A percentile compares a stretch with the other conserved stretches of the same genome.
phyloP scores from a whole-genome alignment of 2,329 filamentous ascomycete species.

The Leptographium lundbergii region DNA sequence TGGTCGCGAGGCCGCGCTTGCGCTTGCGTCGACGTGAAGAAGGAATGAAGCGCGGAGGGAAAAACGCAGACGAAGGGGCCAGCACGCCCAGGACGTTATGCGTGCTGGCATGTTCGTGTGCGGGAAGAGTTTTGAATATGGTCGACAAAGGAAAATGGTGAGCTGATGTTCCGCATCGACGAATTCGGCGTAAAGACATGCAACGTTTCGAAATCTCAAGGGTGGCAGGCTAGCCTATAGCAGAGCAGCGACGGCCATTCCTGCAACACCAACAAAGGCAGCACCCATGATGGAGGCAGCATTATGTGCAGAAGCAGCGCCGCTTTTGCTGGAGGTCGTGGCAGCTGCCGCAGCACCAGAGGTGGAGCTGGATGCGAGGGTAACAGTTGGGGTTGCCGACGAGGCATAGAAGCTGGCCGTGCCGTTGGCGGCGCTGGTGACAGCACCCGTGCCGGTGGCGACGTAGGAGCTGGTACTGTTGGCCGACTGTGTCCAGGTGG shows the following conservation, averaged over 20 bases:
- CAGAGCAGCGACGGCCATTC: conserved; percentile 29
- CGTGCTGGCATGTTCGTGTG: background rate
- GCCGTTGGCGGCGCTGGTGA: background rate
- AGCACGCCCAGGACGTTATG: background rate
- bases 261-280: conserved; percentile 20
- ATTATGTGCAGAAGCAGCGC: conserved; percentile 33
- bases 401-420: background rate
- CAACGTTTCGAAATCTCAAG: background rate
- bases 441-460: conserved; percentile 16
- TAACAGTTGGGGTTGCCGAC: conserved; percentile 15
- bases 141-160: conserved; percentile 16
- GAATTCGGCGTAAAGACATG: conserved; percentile 10
- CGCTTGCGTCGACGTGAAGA: background rate
- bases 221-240: conserved; percentile 26
- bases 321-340: conserved; percentile 25
- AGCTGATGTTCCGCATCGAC: conserved; percentile 18
- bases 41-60: background rate
- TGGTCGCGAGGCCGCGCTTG: background rate
- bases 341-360: conserved; percentile 16
- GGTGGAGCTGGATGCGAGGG: conserved; percentile 20
- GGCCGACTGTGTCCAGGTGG: conserved; percentile 13
- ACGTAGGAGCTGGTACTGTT: conserved; percentile 13
- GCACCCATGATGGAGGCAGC: conserved; percentile 33
- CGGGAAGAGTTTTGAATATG: background rate
- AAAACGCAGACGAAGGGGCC: background rate